A percentile compares a stretch with the other conserved stretches of the same genome.
phyloP scores from a whole-genome alignment of 202 grass and related monocot species.

The Setaria viridis region DNA sequence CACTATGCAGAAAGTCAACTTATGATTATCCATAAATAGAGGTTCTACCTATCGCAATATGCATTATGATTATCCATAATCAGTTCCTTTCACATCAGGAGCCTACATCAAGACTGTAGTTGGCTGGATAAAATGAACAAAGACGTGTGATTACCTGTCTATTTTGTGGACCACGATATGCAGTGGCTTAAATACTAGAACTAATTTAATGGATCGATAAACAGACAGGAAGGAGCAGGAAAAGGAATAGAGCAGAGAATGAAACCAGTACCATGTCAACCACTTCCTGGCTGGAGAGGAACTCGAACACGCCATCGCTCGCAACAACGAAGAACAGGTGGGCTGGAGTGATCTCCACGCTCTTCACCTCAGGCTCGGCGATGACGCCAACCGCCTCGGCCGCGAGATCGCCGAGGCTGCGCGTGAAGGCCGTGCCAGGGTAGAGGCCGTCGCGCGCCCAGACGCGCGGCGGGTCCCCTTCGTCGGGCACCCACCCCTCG shows the following conservation, averaged over 20 bases:
- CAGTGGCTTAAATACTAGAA: not conserved
- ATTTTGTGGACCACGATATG: not conserved
- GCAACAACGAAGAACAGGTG: slow-evolving; percentile 84
- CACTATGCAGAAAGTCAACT: not conserved
- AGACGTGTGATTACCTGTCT: not conserved
- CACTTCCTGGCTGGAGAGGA: slow-evolving; percentile 89
- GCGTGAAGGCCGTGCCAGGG: slow-evolving; percentile 83
- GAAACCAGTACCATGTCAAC: slow-evolving; percentile 75
- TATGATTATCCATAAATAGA: not conserved
- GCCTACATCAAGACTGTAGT: not conserved
- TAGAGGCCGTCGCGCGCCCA: slow-evolving; percentile 83
- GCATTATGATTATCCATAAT: slow-evolving; percentile 20
- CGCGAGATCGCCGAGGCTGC: slow-evolving; percentile 76
- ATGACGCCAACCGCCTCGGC: slow-evolving; percentile 77
- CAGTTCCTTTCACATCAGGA: slow-evolving; percentile 7
- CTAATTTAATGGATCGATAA: not conserved
- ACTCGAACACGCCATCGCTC: slow-evolving; percentile 93
- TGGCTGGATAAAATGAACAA: not conserved
- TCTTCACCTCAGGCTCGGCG: slow-evolving; percentile 81
- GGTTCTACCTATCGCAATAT: not conserved
- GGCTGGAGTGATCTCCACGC: slow-evolving; percentile 63
- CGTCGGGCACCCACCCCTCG: slow-evolving; percentile 56
- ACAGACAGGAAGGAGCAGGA: not conserved
- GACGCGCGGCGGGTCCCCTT: slow-evolving; percentile 77
- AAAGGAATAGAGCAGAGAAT: slow-evolving; percentile 13